These are phyloP conservation scores for Vitis amurensis DNA, from an alignment of 164 flowering plant species.

Conservation along the genomic window DNA sequence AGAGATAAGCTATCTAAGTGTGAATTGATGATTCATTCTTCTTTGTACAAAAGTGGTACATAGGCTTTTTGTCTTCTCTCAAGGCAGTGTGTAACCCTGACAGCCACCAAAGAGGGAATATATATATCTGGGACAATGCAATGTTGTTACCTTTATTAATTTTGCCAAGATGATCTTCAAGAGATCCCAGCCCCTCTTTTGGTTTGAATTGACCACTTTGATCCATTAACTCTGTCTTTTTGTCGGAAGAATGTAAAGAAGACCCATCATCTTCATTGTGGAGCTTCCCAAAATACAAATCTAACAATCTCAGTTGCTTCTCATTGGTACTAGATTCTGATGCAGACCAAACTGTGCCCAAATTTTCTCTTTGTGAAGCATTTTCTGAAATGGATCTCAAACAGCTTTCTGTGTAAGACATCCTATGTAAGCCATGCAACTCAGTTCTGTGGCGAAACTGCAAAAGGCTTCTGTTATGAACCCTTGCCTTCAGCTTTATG, in stretches of 20 bases:
- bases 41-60: too few species aligned
- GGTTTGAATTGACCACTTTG: conserved; percentile 22
- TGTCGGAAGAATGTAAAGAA: conserved; percentile 12
- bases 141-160: conserved; percentile 28
- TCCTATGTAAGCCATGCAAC: not conserved
- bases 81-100: not conserved
- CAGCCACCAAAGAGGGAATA: not conserved
- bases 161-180: conserved; percentile 44
- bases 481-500: conserved; percentile 15
- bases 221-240: conserved; percentile 6
- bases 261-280: conserved; percentile 20
- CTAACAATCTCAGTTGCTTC: conserved; percentile 45
- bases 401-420: conserved; percentile 3
- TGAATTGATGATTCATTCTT: too few species aligned
- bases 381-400: conserved; percentile 5
- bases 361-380: conserved; percentile 15
- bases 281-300: conserved; percentile 52
- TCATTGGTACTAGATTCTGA: conserved; percentile 26
- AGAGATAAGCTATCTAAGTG: too few species aligned
- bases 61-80: not conserved
- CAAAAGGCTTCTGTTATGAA: conserved; percentile 3
- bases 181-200: conserved; percentile 31
- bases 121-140: not conserved
- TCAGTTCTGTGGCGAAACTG: not conserved
- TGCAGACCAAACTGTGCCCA: conserved; percentile 8